Evolutionary conservation across 192 early-diverging fungal species (phyloP).

Genomic region (Coemansia biformis): DNA sequence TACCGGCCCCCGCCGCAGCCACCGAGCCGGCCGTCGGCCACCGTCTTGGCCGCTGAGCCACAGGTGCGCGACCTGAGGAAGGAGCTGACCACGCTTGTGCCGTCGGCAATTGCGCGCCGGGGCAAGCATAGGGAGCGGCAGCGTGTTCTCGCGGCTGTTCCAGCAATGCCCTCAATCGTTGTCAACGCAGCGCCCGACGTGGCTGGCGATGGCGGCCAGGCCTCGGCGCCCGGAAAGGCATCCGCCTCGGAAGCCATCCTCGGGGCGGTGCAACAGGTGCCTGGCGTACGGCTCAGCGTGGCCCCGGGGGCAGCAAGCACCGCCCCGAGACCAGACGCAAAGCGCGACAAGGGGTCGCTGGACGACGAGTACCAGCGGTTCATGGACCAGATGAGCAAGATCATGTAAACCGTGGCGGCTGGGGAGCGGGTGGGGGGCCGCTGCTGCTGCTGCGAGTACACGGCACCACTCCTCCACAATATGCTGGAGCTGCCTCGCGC

Average conservation of each 20-base stretch:
- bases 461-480: too few relatives aligned
- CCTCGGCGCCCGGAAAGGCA: background rate
- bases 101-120: slow-evolving; percentile 56
- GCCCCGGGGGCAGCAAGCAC: slow-evolving; percentile 1
- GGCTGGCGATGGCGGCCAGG: slow-evolving; percentile 34
- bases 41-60: slow-evolving; percentile 69
- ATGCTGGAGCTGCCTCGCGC: too few relatives aligned
- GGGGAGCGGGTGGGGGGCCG: too few relatives aligned
- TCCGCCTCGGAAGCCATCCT: slow-evolving; percentile 3
- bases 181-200: slow-evolving; percentile 71
- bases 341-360: slow-evolving; percentile 20
- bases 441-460: too few relatives aligned
- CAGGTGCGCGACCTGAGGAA: slow-evolving; percentile 76
- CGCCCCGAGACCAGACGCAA: slow-evolving; percentile 2
- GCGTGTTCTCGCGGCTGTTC: slow-evolving; percentile 35
- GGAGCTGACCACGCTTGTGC: slow-evolving; percentile 69
- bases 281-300: slow-evolving; percentile 10
- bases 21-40: slow-evolving; percentile 4
- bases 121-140: slow-evolving; percentile 36
- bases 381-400: slow-evolving; percentile 53
- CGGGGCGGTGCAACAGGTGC: slow-evolving; percentile 3
- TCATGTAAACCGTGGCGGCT: slow-evolving; percentile 8
- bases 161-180: slow-evolving; percentile 52
- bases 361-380: slow-evolving; percentile 62
- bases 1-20: background rate